A percentile compares a stretch with the other conserved stretches of the same genome.
These are phyloP conservation scores for Sechiopsis laciniata DNA, from an alignment of 306 rosid species.

Conservation along the genomic window DNA sequence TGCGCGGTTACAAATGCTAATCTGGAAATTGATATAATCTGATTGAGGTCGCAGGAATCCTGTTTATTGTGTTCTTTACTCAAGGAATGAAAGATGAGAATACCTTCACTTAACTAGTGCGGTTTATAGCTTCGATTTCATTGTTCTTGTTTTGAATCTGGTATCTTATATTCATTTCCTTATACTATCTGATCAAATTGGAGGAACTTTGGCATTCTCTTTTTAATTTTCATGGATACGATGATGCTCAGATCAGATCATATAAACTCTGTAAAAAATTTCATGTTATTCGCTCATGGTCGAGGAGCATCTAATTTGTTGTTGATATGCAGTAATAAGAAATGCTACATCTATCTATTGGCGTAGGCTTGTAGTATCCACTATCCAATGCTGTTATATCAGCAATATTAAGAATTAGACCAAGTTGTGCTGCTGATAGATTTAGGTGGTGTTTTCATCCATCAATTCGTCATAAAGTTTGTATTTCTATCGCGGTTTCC, in stretches of 20 bases:
- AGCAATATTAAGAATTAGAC: no score
- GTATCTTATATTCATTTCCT: not conserved
- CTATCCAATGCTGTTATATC: not conserved
- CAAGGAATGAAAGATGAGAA: not conserved
- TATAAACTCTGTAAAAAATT: not conserved
- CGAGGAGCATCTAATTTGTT: not conserved
- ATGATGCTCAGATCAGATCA: not conserved
- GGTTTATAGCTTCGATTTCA: not conserved
- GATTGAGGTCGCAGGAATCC: not conserved
- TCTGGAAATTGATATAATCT: not conserved
- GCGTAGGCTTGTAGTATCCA: not conserved
- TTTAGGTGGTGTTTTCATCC: slow-evolving; percentile 4
- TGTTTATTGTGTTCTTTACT: not conserved
- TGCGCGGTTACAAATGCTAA: not conserved
- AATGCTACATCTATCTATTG: not conserved
- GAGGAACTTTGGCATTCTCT: not conserved
- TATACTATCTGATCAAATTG: not conserved
- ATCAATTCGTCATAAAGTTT: not conserved
- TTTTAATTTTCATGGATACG: not conserved
- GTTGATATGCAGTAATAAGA: not conserved
- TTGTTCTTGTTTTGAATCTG: not conserved
- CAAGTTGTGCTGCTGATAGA: not conserved
- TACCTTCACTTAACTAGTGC: not conserved
- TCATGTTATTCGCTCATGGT: not conserved
- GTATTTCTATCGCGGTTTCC: not conserved